Base-by-base conservation (phyloP, 2,329 filamentous ascomycete genomes). In the Penicillium palitans region DNA sequence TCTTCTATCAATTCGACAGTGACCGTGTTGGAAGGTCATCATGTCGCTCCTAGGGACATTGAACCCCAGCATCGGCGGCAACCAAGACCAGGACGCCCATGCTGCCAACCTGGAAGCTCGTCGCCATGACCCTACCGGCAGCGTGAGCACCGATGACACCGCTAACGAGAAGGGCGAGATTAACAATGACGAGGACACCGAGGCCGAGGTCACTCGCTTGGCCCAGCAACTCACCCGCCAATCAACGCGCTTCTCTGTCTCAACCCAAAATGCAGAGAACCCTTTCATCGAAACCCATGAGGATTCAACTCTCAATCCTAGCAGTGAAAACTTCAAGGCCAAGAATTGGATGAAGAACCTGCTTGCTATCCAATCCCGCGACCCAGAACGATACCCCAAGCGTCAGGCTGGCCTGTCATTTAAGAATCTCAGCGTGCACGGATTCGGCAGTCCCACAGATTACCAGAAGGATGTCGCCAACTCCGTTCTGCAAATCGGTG, bases 361-460 rank as follows among this genome's bases (percentile, higher is more conserved):
- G 52, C 68, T 82, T 35, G 75, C 76, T 9, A 70, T 79, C 27
- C 75, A 75, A 19, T 78, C 79, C 33, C 78, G 75, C 60, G 81
- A 83, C 57, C 86, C 84, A 52, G 78, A 80, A 62, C 70, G 75
- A 15, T 85, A 85, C 71, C 75, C 73, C 2, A 64, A 68, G 42
- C 83, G 87, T 66, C 84, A 83, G 15, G 81, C 84, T 0, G 88
- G 88, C 47, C 80, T 91, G 45, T 80, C 82, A 51, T 90, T 88
- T 76, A 83, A 84, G 72, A 82, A 90, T 68, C 78, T 91, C 56
- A 89, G 84, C 60, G 86, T 90, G 6, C 85, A 86, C 68, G 87
- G 88, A 41, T 90, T 82, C 66, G 87, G 87, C 45, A 83, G 82
- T 41, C 79, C 84, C 0, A 89, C 87, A 1, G 88, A 90, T 70